Base-by-base conservation (phyloP, 1,284 basidiomycete genomes). In the Thelephora terrestris region DNA sequence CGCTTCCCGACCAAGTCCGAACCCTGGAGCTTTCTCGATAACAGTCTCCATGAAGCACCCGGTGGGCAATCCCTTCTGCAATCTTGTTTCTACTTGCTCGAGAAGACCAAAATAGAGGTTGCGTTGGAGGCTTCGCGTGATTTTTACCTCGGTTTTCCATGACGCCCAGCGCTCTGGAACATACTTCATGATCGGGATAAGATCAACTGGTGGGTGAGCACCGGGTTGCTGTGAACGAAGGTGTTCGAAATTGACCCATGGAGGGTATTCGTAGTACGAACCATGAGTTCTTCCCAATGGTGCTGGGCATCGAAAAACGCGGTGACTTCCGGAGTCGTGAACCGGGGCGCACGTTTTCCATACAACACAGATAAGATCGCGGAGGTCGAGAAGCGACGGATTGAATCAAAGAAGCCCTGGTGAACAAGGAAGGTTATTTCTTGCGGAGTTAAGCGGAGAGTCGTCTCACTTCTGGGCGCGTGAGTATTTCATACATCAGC, bases 101-200 rank as follows among this genome's bases (percentile, higher is more conserved):
- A 56, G 50, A 10, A 61, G 50, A 10, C 53, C 56, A 43, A 53
- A 56, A 52, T 57, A 61, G 12, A 61, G 45, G 20, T 50, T 51
- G 21, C 53, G 53, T 44, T 64, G 62, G 25, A 54, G 35, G 27
- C 45, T 53, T 32, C 57, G 53, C 35, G 61, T 53, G 29, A 57
- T 46, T 20, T 52, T 51, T 40, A 53, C 57, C 39, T 42, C 39
- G 20, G 39, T 42, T 20, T 67, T 67, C 66, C 66, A 67, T 9
- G 55, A 42, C 4, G 65, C 65, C 55, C 59, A 62, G 17, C 58
- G 44, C 47, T 59, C 61, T 6, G 65, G 66, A 43, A 67, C 55
- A 47, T 66, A 58, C 36, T 61, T 59, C 24, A 67, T 58, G 47
- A 64, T 53, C 7, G 65, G 65, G 34, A 68, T 48, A 5, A 66